A percentile compares a stretch with the other conserved stretches of the same genome.
Evolutionary conservation across 2,329 filamentous ascomycete genomes (phyloP).

Genomic region (Diaporthe australafricana): DNA sequence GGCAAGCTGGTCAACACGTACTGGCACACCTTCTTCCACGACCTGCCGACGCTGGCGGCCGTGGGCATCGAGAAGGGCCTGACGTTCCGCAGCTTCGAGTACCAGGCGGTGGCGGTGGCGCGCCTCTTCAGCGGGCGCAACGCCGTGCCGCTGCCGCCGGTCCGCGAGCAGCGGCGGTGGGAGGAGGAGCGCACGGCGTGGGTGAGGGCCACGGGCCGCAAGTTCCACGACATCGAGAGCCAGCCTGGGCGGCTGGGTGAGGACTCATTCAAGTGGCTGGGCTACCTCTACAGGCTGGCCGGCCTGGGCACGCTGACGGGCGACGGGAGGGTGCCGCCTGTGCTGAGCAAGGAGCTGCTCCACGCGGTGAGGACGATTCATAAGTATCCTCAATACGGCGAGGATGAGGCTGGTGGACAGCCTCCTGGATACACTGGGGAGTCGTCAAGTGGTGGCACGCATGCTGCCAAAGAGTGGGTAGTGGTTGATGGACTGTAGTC

Average conservation of each 20-base stretch:
- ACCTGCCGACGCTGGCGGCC: conserved; percentile 59
- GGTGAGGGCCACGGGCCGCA: conserved; percentile 47
- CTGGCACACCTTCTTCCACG: conserved; percentile 64
- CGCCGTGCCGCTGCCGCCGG: conserved; percentile 51
- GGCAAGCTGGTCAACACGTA: conserved; percentile 59
- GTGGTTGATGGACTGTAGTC: not conserved
- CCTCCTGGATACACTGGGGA: not conserved
- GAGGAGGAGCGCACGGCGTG: conserved; percentile 52
- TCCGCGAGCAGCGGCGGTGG: conserved; percentile 57
- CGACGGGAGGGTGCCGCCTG: conserved; percentile 59
- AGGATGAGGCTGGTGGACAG: conserved; percentile 16
- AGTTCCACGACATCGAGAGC: conserved; percentile 66
- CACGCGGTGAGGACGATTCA: conserved; percentile 61
- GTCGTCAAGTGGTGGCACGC: not conserved
- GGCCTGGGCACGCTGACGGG: conserved; percentile 61
- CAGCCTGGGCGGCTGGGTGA: conserved; percentile 51
- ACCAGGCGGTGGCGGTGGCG: conserved; percentile 65
- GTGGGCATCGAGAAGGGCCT: conserved; percentile 63
- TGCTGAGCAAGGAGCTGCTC: conserved; percentile 54
- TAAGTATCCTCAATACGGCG: conserved; percentile 57
- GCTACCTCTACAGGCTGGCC: conserved; percentile 58
- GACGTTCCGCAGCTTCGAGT: conserved; percentile 67
- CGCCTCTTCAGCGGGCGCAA: conserved; percentile 59
- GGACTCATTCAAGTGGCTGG: conserved; percentile 61
- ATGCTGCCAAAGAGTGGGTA: not conserved